Conservation (phyloP, 2,329 filamentous ascomycete genomes). For the Emergomyces orientalis region DNA sequence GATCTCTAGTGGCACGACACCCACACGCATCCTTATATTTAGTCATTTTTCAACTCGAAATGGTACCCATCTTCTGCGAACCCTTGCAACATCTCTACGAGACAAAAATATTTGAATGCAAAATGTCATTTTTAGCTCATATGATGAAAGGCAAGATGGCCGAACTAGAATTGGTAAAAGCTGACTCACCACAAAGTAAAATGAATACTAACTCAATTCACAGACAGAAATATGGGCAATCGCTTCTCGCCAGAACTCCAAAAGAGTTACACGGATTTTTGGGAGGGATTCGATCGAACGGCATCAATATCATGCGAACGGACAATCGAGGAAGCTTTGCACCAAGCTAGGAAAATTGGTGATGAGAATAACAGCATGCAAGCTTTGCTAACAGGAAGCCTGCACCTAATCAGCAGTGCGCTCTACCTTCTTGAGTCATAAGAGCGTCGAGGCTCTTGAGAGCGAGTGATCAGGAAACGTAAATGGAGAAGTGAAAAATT, state of each 20-base stretch:
- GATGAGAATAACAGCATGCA: neutral
- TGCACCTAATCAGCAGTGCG: neutral
- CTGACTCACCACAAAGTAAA: neutral
- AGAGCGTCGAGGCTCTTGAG: too few relatives aligned
- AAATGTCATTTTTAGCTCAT: conserved; percentile 26
- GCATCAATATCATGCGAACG: neutral
- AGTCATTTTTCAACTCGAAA: conserved; percentile 27
- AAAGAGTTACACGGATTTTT: neutral
- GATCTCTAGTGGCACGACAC: neutral
- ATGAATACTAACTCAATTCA: neutral
- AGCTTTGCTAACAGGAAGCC: neutral
- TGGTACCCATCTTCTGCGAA: conserved; percentile 19
- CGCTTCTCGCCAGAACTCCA: neutral
- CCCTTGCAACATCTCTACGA: conserved; percentile 17
- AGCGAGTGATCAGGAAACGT: too few relatives aligned
- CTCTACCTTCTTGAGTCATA: neutral
- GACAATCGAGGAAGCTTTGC: neutral
- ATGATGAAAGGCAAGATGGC: conserved; percentile 22
- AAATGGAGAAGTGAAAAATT: too few relatives aligned
- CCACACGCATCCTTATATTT: conserved; percentile 22
- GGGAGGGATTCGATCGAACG: neutral
- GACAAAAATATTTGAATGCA: conserved; percentile 15
- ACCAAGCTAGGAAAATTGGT: neutral
- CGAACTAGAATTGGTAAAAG: conserved; percentile 19
- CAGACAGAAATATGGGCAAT: neutral